A percentile compares a stretch with the other conserved stretches of the same genome.
Evolutionary conservation across 345 rosid genomes (phyloP).

Genomic region (Hibiscus syriacus): DNA sequence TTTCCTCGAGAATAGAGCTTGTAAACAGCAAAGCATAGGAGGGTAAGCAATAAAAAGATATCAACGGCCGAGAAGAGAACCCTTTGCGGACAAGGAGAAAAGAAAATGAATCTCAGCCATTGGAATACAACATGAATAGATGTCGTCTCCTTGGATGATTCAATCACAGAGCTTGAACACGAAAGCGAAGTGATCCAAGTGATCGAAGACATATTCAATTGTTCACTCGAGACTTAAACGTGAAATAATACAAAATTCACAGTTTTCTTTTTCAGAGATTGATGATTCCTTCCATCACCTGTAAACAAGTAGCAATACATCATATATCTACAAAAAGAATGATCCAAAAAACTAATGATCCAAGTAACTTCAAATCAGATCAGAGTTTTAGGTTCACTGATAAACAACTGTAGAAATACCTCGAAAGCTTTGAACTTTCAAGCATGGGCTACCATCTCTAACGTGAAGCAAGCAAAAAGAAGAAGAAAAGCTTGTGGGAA

Average conservation of each 20-base stretch:
- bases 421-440: too few species aligned
- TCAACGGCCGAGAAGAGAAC: slow-evolving; percentile 48
- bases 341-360: too few species aligned
- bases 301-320: background rate
- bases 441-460: too few species aligned
- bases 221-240: background rate
- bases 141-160: slow-evolving; percentile 21
- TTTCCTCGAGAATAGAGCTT: slow-evolving; percentile 37
- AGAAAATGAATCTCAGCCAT: slow-evolving; percentile 67
- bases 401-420: too few species aligned
- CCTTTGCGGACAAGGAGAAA: slow-evolving; percentile 81
- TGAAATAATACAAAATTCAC: background rate
- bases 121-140: slow-evolving; percentile 37
- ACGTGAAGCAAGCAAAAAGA: too few species aligned
- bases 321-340: too few species aligned
- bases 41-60: slow-evolving; percentile 38
- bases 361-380: too few species aligned
- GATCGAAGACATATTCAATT: slow-evolving; percentile 32
- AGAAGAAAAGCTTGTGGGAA: too few species aligned
- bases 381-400: too few species aligned
- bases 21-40: slow-evolving; percentile 36
- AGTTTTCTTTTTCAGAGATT: background rate
- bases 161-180: slow-evolving; percentile 44
- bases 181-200: slow-evolving; percentile 55
- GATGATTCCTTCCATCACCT: background rate